Evolutionary conservation across 805 yeast species (phyloP).

Genomic region (Wickerhamomyces ciferrii): DNA sequence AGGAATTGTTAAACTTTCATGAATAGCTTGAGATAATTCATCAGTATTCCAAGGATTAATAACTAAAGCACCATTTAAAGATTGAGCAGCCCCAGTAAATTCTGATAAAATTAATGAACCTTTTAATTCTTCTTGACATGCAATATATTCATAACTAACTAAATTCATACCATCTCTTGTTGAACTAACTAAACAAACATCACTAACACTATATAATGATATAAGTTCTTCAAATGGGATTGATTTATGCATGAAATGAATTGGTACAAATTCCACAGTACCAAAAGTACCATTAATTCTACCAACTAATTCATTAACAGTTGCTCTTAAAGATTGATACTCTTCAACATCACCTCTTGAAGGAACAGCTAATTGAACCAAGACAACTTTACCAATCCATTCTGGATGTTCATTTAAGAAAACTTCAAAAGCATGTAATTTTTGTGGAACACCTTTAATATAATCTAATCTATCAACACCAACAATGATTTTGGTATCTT

Average conservation of each 20-base stretch:
- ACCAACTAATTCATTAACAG: conserved; percentile 94
- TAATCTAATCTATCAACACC: conserved; percentile 97
- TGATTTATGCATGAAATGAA: conserved; percentile 92
- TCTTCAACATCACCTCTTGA: conserved; percentile 98
- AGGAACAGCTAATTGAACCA: conserved; percentile 97
- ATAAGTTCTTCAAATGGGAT: conserved; percentile 89
- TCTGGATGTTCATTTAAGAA: conserved; percentile 91
- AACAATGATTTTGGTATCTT: conserved; percentile 79
- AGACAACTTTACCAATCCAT: conserved; percentile 95
- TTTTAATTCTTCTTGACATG: conserved; percentile 82
- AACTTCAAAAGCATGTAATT: conserved; percentile 92
- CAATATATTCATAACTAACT: conserved; percentile 94
- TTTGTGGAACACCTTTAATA: conserved; percentile 97
- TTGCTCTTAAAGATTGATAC: conserved; percentile 87
- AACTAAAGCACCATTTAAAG: conserved; percentile 86
- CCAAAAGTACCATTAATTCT: conserved; percentile 95
- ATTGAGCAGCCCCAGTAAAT: conserved; percentile 99
- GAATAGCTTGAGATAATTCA: conserved; percentile 79
- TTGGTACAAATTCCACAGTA: conserved; percentile 95
- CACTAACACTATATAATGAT: conserved; percentile 78
- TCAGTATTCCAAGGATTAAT: conserved; percentile 99
- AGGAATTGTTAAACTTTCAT: conserved; percentile 82
- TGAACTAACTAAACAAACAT: conserved; percentile 87
- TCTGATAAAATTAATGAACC: conserved; percentile 89
- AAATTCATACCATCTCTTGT: conserved; percentile 99